Conservation (phyloP, 2,329 filamentous ascomycete species). For the Amphichorda felina region DNA sequence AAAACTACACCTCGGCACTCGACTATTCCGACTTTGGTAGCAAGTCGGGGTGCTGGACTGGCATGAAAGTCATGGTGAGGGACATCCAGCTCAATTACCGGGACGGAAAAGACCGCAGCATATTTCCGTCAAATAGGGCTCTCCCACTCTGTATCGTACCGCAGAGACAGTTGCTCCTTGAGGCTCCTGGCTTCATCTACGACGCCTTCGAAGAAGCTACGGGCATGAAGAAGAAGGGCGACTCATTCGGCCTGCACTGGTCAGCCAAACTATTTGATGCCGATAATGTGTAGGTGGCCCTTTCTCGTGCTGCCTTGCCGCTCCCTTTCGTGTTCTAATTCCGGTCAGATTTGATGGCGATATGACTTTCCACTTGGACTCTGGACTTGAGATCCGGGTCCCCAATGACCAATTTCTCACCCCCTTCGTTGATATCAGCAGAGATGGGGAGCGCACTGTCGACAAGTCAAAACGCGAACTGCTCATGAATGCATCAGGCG, state of each 20-base stretch:
- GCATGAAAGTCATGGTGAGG: constrained; percentile 10
- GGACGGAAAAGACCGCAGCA: constrained; percentile 12
- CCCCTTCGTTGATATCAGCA: constrained; percentile 13
- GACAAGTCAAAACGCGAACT: constrained; percentile 9
- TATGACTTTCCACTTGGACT: constrained; percentile 14
- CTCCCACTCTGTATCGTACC: constrained; percentile 17
- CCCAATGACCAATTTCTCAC: constrained; percentile 16
- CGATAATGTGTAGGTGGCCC: constrained; percentile 4
- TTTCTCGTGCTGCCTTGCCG: neutral
- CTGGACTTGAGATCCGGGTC: constrained; percentile 14
- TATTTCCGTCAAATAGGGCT: constrained; percentile 11
- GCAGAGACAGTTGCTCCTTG: constrained; percentile 15
- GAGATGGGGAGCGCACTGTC: constrained; percentile 12
- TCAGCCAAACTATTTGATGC: constrained; percentile 7
- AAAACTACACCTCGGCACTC: constrained; percentile 14
- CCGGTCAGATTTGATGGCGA: constrained; percentile 13
- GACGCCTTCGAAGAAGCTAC: constrained; percentile 9
- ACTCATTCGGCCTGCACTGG: constrained; percentile 8
- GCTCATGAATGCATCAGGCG: constrained; percentile 9
- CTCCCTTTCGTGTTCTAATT: neutral
- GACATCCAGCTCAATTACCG: constrained; percentile 14
- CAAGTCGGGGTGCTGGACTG: constrained; percentile 8
- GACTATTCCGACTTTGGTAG: constrained; percentile 6
- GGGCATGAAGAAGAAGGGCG: constrained; percentile 4
- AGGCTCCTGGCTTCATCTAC: constrained; percentile 10